Conservation (phyloP, 768 basidiomycete genomes). For the Panaeolus cyanescens region DNA sequence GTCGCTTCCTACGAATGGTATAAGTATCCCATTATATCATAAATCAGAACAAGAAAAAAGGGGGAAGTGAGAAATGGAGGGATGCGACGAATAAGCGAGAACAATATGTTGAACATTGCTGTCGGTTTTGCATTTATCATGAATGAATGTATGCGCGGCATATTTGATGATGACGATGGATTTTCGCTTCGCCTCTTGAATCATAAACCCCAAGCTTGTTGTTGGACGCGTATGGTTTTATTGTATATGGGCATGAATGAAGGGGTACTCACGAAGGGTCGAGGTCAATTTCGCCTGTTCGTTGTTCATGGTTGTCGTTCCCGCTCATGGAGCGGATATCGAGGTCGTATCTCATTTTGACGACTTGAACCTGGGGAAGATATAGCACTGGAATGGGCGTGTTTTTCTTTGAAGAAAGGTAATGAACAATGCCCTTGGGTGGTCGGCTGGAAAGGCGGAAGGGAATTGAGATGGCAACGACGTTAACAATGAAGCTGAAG, state of each 20-base stretch:
- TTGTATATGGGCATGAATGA: background rate
- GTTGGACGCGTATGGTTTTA: background rate
- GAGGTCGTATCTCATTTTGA: background rate
- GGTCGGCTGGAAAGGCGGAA: background rate
- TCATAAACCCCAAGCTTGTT: background rate
- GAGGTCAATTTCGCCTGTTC: background rate
- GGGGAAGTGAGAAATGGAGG: background rate
- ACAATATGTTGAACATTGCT: background rate
- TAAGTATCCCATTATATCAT: background rate
- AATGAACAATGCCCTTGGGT: background rate
- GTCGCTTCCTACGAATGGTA: background rate
- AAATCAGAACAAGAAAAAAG: background rate
- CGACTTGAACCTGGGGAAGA: background rate
- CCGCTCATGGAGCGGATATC: slow-evolving; percentile 1
- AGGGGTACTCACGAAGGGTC: background rate
- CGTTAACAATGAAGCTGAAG: background rate
- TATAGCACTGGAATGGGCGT: background rate
- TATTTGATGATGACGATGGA: background rate
- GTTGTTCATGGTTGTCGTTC: background rate
- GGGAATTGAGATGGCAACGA: slow-evolving; percentile 1
- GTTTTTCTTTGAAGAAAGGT: background rate
- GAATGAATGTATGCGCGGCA: background rate
- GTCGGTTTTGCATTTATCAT: background rate
- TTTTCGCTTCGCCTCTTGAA: background rate
- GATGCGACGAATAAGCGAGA: background rate